A percentile compares a stretch with the other conserved stretches of the same genome.
Evolutionary conservation across 2,329 filamentous ascomycete genomes (phyloP).

Genomic region (Alternaria longipes): DNA sequence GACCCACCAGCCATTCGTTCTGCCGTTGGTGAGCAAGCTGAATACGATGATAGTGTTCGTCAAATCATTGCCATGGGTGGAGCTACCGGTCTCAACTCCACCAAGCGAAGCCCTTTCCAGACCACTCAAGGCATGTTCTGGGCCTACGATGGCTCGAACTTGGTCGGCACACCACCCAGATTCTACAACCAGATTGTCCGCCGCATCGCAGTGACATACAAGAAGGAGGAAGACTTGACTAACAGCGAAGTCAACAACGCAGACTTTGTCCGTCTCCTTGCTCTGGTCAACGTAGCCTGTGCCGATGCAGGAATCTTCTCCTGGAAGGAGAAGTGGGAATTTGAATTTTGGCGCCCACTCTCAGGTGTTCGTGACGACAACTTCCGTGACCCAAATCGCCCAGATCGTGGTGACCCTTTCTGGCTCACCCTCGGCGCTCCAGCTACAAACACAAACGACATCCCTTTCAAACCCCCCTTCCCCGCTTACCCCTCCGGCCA

Average conservation of each 20-base stretch:
- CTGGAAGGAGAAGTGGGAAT: slow-evolving; percentile 42
- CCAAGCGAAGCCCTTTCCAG: slow-evolving; percentile 23
- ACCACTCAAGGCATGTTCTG: slow-evolving; percentile 23
- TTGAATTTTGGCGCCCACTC: slow-evolving; percentile 43
- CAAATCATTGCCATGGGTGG: slow-evolving; percentile 24
- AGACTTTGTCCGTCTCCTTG: slow-evolving; percentile 40
- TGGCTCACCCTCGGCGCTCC: slow-evolving; percentile 36
- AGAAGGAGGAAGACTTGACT: slow-evolving; percentile 5
- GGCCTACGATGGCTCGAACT: slow-evolving; percentile 28
- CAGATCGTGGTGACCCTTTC: slow-evolving; percentile 31
- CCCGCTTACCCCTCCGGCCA: slow-evolving; percentile 40
- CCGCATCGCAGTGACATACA: slow-evolving; percentile 31
- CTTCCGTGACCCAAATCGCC: slow-evolving; percentile 28
- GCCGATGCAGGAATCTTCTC: slow-evolving; percentile 42
- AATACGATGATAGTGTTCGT: slow-evolving; percentile 23
- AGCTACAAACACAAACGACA: slow-evolving; percentile 33
- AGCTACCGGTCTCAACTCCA: slow-evolving; percentile 16
- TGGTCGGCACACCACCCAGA: slow-evolving; percentile 31
- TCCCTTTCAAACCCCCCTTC: slow-evolving; percentile 40
- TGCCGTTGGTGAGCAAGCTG: slow-evolving; percentile 7
- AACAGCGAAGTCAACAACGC: slow-evolving; percentile 33
- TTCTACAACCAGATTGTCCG: slow-evolving; percentile 37
- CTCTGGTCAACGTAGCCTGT: slow-evolving; percentile 34
- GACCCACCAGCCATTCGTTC: slow-evolving; percentile 24
- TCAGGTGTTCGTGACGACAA: slow-evolving; percentile 36